These are phyloP conservation scores for Lactarius psammicola DNA, from an alignment of 768 basidiomycete genomes.

Conservation along the genomic window DNA sequence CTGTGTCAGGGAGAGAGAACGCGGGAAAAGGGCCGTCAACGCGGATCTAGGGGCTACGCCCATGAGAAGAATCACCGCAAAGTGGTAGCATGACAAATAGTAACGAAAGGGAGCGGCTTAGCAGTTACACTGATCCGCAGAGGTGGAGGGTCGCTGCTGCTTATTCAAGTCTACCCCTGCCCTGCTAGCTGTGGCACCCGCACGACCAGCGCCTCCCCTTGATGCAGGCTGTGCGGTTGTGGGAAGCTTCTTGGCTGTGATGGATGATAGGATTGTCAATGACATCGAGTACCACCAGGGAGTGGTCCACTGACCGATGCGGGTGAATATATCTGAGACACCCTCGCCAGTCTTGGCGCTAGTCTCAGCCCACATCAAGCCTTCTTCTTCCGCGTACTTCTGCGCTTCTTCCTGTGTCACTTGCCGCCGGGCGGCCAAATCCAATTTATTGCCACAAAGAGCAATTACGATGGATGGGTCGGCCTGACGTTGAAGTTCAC, in stretches of 20 bases:
- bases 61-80: constrained; percentile 8
- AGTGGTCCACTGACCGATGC: constrained; percentile 65
- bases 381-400: constrained; percentile 91
- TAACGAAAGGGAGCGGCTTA: constrained; percentile 36
- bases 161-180: constrained; percentile 82
- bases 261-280: constrained; percentile 13
- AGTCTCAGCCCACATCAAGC: constrained; percentile 89
- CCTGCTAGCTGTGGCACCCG: constrained; percentile 50
- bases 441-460: constrained; percentile 93
- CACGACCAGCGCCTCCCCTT: constrained; percentile 51
- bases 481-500: constrained; percentile 94
- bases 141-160: constrained; percentile 49
- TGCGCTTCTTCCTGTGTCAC: constrained; percentile 85
- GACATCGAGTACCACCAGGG: background rate
- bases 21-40: constrained; percentile 14
- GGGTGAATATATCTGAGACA: constrained; percentile 80
- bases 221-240: constrained; percentile 67
- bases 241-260: constrained; percentile 84
- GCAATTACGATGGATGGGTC: constrained; percentile 96
- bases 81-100: constrained; percentile 16
- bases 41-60: constrained; percentile 18
- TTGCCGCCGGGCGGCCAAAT: constrained; percentile 81
- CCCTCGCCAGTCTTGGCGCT: constrained; percentile 89
- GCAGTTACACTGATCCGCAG: constrained; percentile 76
- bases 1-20: constrained; percentile 11